Base-by-base conservation (phyloP, 495 filamentous ascomycete species). In the Amphirosellinia nigrospora region DNA sequence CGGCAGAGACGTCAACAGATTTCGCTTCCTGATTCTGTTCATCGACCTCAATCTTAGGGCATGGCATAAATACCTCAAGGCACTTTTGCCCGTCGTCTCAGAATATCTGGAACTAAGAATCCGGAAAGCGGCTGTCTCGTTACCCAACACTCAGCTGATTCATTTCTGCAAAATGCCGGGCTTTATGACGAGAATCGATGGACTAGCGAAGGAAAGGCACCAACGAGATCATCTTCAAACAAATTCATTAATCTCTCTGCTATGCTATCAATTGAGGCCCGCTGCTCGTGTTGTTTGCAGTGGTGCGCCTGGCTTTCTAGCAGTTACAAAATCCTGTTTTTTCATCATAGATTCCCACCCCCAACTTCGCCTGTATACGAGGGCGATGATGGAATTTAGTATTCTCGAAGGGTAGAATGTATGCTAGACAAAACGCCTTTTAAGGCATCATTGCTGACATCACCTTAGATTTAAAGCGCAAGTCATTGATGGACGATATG, bases 11-110 rank as follows among this genome's bases (percentile, higher is more conserved):
- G 61, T 70, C 48, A 30, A 23, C 60, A 56, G 68, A n/a, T 65
- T 70, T 38, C 68, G 61, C 39, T 52, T 55, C 28, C 36, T 70
- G 2, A 70, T 45, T 41, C 36, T 70, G 36, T 70, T 64, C 50
- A 64, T 70, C 45, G 68, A 70, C 50, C 48, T 58, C 68, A 59
- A 70, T 13, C 60, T 64, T 32, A 30, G 36, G 0, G 34, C 36
- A 7, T 70, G 68, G 68, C 10, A 15, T 15, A 56, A 26, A 26
- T 70, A 46, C 26, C 34, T 70, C 48, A 59, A 48, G 48, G 68
- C 59, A 21, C 41, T 70, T n/a, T 23, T 64, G n/a, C 60, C 48
- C 8, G 11, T 16, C 7, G 50, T 59, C 60, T 64, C 68, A 6
- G 7, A 32, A 6, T 63, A 46, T 23, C 59, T 64, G 36, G 60